Evolutionary conservation across 345 rosid species (phyloP).

Genomic region (Diplotaxis tenuifolia): DNA sequence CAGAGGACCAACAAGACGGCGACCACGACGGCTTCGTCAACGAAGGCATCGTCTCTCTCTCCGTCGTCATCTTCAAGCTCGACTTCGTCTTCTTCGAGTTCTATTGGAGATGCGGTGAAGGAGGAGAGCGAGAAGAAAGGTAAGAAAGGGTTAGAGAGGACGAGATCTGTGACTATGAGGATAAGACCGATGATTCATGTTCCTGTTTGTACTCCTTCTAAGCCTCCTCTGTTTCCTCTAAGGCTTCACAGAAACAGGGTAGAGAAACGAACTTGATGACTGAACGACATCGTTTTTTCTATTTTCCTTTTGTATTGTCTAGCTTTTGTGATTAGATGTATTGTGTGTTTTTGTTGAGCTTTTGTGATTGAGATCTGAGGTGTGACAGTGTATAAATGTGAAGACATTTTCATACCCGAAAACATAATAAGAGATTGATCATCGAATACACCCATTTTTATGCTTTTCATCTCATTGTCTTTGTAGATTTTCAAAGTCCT

Average conservation of each 20-base stretch:
- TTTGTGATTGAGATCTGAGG: constrained; percentile 30
- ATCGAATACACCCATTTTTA: constrained; percentile 5
- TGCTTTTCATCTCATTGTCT: constrained; percentile 14
- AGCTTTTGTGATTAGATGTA: constrained; percentile 32
- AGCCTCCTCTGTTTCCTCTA: constrained; percentile 69
- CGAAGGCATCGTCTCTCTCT: constrained; percentile 65
- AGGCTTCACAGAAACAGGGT: constrained; percentile 53
- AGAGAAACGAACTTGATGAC: constrained; percentile 42
- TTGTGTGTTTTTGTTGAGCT: constrained; percentile 1
- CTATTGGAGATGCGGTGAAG: constrained; percentile 43
- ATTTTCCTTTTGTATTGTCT: constrained; percentile 5
- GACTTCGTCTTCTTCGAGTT: constrained; percentile 67
- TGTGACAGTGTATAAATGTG: constrained; percentile 35
- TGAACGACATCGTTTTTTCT: neutral
- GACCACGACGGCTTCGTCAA: constrained; percentile 30
- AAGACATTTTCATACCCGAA: constrained; percentile 25
- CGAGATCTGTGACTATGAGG: constrained; percentile 71
- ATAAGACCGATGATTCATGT: constrained; percentile 86
- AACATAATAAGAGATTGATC: constrained; percentile 17
- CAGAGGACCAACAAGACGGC: constrained; percentile 57
- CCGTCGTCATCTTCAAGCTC: constrained; percentile 65
- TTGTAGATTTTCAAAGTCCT: neutral
- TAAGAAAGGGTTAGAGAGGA: constrained; percentile 78
- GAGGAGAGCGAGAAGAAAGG: constrained; percentile 60
- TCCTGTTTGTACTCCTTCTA: constrained; percentile 66